Conservation (phyloP, 257 asterid genomes). For the Perilla frutescens region DNA sequence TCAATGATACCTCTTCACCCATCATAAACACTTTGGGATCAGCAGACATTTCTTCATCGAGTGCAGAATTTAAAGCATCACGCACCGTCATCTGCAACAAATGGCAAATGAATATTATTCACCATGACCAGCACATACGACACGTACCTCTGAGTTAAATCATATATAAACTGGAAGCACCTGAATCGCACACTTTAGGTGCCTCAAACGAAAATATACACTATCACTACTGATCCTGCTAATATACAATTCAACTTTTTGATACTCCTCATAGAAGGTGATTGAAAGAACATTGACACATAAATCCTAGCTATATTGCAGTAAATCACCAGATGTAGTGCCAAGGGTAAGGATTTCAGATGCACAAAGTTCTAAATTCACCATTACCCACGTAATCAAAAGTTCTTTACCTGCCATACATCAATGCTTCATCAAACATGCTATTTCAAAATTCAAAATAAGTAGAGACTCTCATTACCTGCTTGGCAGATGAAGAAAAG, state of each 20-base stretch:
- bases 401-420: not conserved
- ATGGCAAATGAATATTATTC: slow-evolving; percentile 12
- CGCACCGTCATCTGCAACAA: slow-evolving; percentile 85
- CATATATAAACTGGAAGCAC: not conserved
- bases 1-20: slow-evolving; percentile 88
- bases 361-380: not conserved
- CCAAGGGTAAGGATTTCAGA: not conserved
- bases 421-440: not conserved
- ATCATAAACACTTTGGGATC: slow-evolving; percentile 84
- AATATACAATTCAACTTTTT: not conserved
- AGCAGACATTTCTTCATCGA: slow-evolving; percentile 99
- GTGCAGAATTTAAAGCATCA: slow-evolving; percentile 90
- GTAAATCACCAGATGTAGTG: not conserved
- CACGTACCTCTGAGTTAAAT: slow-evolving; percentile 1
- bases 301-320: not conserved
- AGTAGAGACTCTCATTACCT: slow-evolving; percentile 49
- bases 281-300: slow-evolving; percentile 1
- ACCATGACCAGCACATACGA: slow-evolving; percentile 19
- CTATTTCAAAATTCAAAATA: not conserved
- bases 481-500: slow-evolving; percentile 69
- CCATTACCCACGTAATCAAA: not conserved
- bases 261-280: not conserved
- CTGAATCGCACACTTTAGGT: not conserved
- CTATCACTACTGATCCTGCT: not conserved
- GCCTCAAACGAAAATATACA: not conserved